Evolutionary conservation across 306 rosid species (phyloP).

Genomic region (Vachellia collinsii): DNA sequence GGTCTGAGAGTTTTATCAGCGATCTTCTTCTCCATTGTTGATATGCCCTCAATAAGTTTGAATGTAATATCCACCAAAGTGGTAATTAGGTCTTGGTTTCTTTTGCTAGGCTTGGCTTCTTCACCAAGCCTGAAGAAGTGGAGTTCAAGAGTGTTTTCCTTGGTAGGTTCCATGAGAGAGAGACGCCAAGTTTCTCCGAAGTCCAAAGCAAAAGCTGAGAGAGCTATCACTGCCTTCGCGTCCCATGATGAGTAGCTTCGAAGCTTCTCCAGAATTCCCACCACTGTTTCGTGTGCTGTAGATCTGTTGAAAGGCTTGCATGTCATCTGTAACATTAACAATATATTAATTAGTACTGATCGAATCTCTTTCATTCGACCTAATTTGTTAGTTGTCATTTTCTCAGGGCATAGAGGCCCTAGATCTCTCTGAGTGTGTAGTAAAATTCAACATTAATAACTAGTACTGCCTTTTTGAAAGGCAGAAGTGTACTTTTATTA

Average conservation of each 20-base stretch:
- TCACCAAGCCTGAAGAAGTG: conserved; percentile 10
- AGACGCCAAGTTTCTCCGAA: conserved; percentile 60
- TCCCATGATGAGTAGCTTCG: conserved; percentile 52
- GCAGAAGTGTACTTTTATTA: too few relatives aligned
- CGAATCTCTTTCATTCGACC: too few relatives aligned
- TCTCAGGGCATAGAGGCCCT: too few relatives aligned
- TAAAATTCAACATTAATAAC: too few relatives aligned
- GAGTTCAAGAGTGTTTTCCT: neutral
- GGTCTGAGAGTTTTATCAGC: neutral
- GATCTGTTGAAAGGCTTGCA: neutral
- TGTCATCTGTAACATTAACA: conserved; percentile 2
- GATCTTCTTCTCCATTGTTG: conserved; percentile 36
- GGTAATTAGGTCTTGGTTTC: conserved; percentile 35
- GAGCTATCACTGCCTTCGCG: conserved; percentile 55
- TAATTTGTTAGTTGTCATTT: too few relatives aligned
- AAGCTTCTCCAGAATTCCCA: conserved; percentile 47
- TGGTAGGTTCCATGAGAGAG: conserved; percentile 1
- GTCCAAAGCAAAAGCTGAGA: conserved; percentile 56
- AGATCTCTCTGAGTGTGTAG: too few relatives aligned
- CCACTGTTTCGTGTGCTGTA: conserved; percentile 40
- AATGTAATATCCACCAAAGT: conserved; percentile 42
- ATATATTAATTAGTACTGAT: too few relatives aligned
- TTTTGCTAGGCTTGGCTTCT: conserved; percentile 21
- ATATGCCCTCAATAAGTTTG: conserved; percentile 38
- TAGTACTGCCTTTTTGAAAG: too few relatives aligned